Evolutionary conservation across 108 stramenopile species (phyloP), one percentile per base, ranked within the genome.

Genomic region (Fistulifera pelliculosa): DNA sequence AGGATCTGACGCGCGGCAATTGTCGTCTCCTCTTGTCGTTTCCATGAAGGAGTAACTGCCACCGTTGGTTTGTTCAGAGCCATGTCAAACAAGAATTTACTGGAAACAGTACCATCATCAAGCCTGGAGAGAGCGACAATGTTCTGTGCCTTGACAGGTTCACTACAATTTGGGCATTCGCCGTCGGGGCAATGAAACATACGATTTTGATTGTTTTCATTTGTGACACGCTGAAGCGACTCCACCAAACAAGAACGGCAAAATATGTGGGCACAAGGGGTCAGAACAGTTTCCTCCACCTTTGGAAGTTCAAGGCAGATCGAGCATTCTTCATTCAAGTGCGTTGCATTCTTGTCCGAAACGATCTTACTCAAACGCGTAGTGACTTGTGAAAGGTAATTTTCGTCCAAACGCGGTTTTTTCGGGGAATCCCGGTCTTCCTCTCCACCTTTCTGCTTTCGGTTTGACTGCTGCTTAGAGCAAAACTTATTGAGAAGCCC

Each of bases 191-290:
- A 44, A 11, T 27, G 47, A 23, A 7, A 18, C 43, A 31, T 17
- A 27, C 39, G n/a, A 25, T 54, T 53, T 22, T 24, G 17, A 35
- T 41, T 40, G 62, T 62, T 38, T 70, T 70, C 49, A 38, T 22
- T 64, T 57, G 47, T 12, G 40, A 45, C 60, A 60, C 71, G 53
- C 49, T 56, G 48, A 31, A 73, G 47, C 67, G 67, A 49, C 44
- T 62, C 57, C 14, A 71, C 41, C 53, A 74, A 62, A 31, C 90
- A 87, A 10, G 53, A 38, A 62, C 71, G 60, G 66, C 90, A 87
- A 59, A 85, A 87, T 47, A 83, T 77, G 49, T 92, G 90, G 18
- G 79, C 78, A 59, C 90, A 92, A 15, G 86, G 86, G 38, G 86
- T 92, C 27, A 87, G 53, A 1, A 83, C 81, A 6, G 77, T 67